Evolutionary conservation across 2,329 filamentous ascomycete genomes (phyloP), one percentile per base, ranked within the genome.

Genomic region (Cladorrhinum sp.): DNA sequence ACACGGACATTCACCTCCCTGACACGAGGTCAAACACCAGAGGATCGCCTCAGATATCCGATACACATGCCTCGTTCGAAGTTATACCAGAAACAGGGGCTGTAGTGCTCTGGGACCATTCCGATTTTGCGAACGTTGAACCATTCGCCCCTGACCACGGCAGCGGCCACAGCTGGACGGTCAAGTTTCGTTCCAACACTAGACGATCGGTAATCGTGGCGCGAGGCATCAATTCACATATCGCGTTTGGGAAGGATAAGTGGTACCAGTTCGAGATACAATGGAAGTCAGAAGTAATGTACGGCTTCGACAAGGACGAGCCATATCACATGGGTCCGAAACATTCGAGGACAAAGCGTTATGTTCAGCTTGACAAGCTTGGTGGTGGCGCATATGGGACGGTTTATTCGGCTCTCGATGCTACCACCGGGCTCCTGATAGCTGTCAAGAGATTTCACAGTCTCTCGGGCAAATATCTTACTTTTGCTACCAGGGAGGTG

Each of bases 381-480:
- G 71, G 70, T 1, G 63, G 53, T 1, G 71, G 71, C 16, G 63
- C 63, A 12, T 73, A 67, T 21, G 71, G 70, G 2, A 63, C 59
- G 2, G 70, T 72, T 1, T 67, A 51, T 8, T 67, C 62, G 57
- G 67, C 62, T 1, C 26, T 70, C 16, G 61, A 72, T 48, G 59
- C 68, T n/a, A 65, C 59, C 10, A 65, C 57, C 2, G 70, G 70
- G 3, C 55, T 50, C 14, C 36, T 67, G 26, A 69, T 72, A 55
- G 70, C 71, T n/a, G 68, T 73, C 23, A 73, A 73, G 55, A 66
- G 63, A 6, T 72, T 69, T 53, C 62, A 66, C 60, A 67, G 58
- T 28, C 57, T 71, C 8, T 63, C 68, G 2, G 68, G 65, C 8
- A 69, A 67, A 59, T 52, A 67, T 1, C 58, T 69, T 14, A 53